Percentiles rank a stretch among this genome's conserved stretches.
Conservation (phyloP, 1,284 basidiomycete genomes). For the Ceraceosorus guamensis region DNA sequence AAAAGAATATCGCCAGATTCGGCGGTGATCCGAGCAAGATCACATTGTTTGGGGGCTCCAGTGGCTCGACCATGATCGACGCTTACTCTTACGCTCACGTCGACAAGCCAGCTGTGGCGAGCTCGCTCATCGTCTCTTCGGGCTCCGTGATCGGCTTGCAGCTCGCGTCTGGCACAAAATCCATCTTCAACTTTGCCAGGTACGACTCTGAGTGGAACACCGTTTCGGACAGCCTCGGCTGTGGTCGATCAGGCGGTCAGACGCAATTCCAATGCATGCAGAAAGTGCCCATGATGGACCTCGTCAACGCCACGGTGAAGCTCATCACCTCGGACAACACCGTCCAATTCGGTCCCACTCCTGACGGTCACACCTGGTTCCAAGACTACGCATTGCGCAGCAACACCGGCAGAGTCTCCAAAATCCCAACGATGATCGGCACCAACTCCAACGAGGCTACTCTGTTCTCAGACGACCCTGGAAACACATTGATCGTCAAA, state of each 20-base stretch:
- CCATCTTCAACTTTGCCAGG: slow-evolving; percentile 1
- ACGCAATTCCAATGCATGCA: slow-evolving; percentile 17
- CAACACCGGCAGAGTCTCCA: neutral
- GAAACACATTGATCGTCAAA: slow-evolving; percentile 1
- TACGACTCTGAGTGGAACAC: slow-evolving; percentile 8
- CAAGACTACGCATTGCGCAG: slow-evolving; percentile 10
- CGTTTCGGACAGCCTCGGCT: slow-evolving; percentile 11
- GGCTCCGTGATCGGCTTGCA: slow-evolving; percentile 14
- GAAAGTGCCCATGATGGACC: slow-evolving; percentile 3
- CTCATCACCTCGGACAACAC: slow-evolving; percentile 2
- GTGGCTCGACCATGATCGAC: slow-evolving; percentile 4
- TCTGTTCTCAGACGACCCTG: slow-evolving; percentile 4
- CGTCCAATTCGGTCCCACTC: slow-evolving; percentile 5
- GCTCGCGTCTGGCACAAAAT: slow-evolving; percentile 3
- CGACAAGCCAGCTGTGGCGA: slow-evolving; percentile 8
- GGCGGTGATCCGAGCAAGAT: slow-evolving; percentile 5
- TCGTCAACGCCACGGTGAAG: slow-evolving; percentile 9
- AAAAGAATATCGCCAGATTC: slow-evolving; percentile 1
- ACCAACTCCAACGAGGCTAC: slow-evolving; percentile 17
- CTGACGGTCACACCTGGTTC: slow-evolving; percentile 9
- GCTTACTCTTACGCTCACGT: slow-evolving; percentile 12
- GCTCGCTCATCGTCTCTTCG: slow-evolving; percentile 10
- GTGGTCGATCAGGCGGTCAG: slow-evolving; percentile 6
- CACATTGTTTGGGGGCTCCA: slow-evolving; percentile 3
- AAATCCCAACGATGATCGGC: slow-evolving; percentile 12